These are phyloP conservation scores for Viridothelium virens DNA, from an alignment of 495 filamentous ascomycete genomes.

Conservation along the genomic window DNA sequence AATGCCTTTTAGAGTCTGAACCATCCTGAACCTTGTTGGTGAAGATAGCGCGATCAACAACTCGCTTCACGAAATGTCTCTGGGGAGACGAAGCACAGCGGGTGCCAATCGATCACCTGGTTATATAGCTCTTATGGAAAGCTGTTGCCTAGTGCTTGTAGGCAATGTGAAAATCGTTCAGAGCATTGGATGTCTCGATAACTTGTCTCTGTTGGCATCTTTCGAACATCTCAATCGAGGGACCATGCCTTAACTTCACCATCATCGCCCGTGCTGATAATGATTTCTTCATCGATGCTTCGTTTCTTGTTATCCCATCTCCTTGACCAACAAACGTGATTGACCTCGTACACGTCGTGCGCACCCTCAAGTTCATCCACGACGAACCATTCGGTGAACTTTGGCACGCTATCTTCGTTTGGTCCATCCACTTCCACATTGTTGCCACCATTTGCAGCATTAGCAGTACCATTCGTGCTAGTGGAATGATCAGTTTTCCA, in stretches of 20 bases:
- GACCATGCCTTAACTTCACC: constrained; percentile 39
- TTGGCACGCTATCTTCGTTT: constrained; percentile 33
- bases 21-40: no score
- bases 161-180: no score
- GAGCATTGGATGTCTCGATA: no score
- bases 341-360: constrained; percentile 89
- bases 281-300: constrained; percentile 38
- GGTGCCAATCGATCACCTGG: no score
- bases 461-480: background rate
- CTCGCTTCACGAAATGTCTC: no score
- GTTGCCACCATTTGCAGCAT: background rate
- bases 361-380: constrained; percentile 57
- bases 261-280: constrained; percentile 66
- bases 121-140: no score
- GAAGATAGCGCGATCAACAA: no score
- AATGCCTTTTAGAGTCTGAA: no score
- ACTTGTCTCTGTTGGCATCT: no score
- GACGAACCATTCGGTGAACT: constrained; percentile 56
- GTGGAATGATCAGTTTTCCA: constrained; percentile 24
- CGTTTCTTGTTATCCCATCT: constrained; percentile 32
- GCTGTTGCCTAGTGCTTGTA: no score
- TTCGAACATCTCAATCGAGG: constrained; percentile 21
- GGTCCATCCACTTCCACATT: background rate
- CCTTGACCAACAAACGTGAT: constrained; percentile 72
- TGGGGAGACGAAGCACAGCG: no score